phyloP scores from a whole-genome alignment of 176 grass and related monocot genomes.

The Aegilops sharonensis region DNA sequence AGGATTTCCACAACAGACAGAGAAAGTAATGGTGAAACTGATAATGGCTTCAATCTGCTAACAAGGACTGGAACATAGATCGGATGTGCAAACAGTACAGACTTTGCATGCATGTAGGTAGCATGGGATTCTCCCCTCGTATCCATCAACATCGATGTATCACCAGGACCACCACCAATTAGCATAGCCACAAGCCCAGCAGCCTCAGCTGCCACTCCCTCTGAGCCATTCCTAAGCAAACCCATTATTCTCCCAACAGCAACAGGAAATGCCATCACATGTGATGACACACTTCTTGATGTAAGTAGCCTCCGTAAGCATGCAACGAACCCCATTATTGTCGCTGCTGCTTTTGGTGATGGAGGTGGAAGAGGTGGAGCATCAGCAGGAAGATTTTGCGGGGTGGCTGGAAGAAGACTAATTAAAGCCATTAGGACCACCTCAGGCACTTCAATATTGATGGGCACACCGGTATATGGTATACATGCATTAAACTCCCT shows the following conservation, averaged over 20 bases:
- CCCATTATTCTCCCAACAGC: constrained; percentile 97
- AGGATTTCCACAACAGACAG: constrained; percentile 87
- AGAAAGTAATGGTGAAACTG: constrained; percentile 89
- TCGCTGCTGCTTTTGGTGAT: constrained; percentile 96
- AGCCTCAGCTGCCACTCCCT: constrained; percentile 93
- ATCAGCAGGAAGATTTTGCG: constrained; percentile 67
- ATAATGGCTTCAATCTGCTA: constrained; percentile 79
- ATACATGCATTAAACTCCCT: constrained; percentile 97
- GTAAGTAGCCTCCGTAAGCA: constrained; percentile 88
- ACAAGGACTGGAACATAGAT: constrained; percentile 83
- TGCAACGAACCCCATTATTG: constrained; percentile 92
- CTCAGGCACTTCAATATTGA: constrained; percentile 92
- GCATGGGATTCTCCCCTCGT: constrained; percentile 95
- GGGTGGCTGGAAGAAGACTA: constrained; percentile 84
- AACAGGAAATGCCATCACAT: constrained; percentile 92
- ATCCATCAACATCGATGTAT: constrained; percentile 71
- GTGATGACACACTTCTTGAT: constrained; percentile 85
- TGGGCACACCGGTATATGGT: constrained; percentile 79
- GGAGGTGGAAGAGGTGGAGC: constrained; percentile 81
- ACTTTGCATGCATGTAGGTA: constrained; percentile 96
- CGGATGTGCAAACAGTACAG: constrained; percentile 77
- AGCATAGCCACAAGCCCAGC: constrained; percentile 98
- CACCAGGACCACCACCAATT: constrained; percentile 88
- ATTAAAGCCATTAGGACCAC: constrained; percentile 97
- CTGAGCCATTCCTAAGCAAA: constrained; percentile 94